Conservation (phyloP, 306 rosid species). For the Trifolium subterraneum region DNA sequence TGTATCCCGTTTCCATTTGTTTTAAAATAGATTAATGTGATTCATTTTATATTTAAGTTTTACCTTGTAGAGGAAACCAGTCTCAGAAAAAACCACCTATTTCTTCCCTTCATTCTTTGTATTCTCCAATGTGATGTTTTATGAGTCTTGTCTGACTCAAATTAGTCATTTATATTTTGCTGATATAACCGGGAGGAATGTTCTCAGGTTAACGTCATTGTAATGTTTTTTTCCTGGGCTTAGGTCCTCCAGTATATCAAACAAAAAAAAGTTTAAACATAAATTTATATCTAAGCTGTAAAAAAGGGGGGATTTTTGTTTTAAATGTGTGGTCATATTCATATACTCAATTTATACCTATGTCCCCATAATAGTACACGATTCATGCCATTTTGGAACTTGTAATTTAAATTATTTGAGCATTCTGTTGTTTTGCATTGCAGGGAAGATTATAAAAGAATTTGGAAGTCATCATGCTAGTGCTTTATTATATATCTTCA, state of each 20-base stretch:
- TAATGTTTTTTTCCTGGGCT: too few relatives aligned
- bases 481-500: constrained; percentile 31
- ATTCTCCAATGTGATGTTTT: too few relatives aligned
- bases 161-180: too few relatives aligned
- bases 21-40: constrained; percentile 1
- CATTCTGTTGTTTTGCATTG: constrained; percentile 33
- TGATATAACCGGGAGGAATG: too few relatives aligned
- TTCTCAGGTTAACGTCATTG: too few relatives aligned
- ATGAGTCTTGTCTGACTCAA: too few relatives aligned
- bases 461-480: constrained; percentile 24
- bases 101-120: too few relatives aligned
- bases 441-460: constrained; percentile 41
- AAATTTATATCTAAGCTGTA: background rate
- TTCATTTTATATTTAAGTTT: too few relatives aligned
- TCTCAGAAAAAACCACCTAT: too few relatives aligned
- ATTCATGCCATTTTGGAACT: background rate
- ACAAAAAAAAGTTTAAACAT: too few relatives aligned
- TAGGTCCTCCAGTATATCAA: too few relatives aligned
- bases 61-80: background rate
- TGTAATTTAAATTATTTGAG: background rate
- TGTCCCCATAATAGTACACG: background rate
- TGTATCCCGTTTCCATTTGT: constrained; percentile 26
- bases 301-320: background rate
- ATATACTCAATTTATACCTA: background rate
- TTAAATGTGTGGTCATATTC: constrained; percentile 6